These are phyloP conservation scores for Hirsutella minnesotensis DNA, from an alignment of 2,329 filamentous ascomycete species.

Conservation along the genomic window DNA sequence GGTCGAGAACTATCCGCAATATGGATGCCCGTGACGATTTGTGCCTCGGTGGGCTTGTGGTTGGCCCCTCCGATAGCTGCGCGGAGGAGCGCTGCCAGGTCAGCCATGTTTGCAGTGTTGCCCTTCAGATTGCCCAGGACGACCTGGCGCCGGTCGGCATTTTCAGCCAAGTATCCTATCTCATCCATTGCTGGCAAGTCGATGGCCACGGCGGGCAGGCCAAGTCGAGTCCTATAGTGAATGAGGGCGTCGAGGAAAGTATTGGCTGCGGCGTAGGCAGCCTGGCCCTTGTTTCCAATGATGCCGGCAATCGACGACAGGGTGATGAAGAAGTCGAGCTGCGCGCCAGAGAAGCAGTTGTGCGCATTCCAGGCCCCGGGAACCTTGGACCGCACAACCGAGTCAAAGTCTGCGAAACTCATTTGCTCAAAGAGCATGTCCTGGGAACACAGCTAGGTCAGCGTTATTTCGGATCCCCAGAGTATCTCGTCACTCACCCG, in stretches of 20 bases:
- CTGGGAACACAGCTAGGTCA: slow-evolving; percentile 7
- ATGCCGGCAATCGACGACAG: slow-evolving; percentile 38
- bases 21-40: too few relatives aligned
- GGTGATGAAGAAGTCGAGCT: slow-evolving; percentile 40
- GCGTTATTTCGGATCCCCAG: neutral
- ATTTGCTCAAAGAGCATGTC: slow-evolving; percentile 42
- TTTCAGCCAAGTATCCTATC: slow-evolving; percentile 38
- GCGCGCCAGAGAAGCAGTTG: slow-evolving; percentile 23
- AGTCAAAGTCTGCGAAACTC: slow-evolving; percentile 32
- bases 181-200: slow-evolving; percentile 40
- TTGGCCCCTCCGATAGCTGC: too few relatives aligned
- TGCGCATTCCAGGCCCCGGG: slow-evolving; percentile 43
- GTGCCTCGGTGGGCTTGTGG: too few relatives aligned
- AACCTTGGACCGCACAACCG: slow-evolving; percentile 38
- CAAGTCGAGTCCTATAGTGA: slow-evolving; percentile 24
- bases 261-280: slow-evolving; percentile 39
- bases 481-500: slow-evolving; percentile 10
- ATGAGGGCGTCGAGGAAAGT: slow-evolving; percentile 24
- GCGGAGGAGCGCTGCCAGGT: too few relatives aligned
- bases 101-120: too few relatives aligned
- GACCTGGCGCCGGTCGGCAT: too few relatives aligned
- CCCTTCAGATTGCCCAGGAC: too few relatives aligned
- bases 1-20: too few relatives aligned
- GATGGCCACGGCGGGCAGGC: slow-evolving; percentile 32
- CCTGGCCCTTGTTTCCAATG: slow-evolving; percentile 38